Evolutionary conservation across 371 early-diverging fungal genomes (phyloP).

Genomic region (Funneliformis caledonium): DNA sequence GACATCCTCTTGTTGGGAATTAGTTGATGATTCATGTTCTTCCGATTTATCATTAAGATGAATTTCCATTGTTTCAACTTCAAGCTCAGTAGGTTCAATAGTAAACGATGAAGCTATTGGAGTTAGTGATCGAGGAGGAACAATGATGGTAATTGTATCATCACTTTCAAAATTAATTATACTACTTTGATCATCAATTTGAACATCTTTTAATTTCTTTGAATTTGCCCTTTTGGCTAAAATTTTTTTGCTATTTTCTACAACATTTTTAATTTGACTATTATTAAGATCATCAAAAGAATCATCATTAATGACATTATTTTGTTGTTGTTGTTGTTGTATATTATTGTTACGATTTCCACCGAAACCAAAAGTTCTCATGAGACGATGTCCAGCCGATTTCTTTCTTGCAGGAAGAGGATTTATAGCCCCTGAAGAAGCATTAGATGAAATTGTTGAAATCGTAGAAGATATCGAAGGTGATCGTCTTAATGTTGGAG

Average conservation of each 20-base stretch:
- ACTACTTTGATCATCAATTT: not conserved
- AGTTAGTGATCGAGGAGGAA: not conserved
- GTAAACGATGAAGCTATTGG: not conserved
- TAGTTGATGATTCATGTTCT: not conserved
- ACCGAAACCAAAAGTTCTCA: conserved; percentile 36
- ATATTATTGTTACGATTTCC: not conserved
- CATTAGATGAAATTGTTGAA: conserved; percentile 13
- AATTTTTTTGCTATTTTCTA: not conserved
- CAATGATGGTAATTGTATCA: not conserved
- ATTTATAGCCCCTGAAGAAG: not conserved
- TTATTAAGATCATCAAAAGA: not conserved
- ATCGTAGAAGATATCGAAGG: conserved; percentile 8
- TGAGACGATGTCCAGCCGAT: conserved; percentile 28
- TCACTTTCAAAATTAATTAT: not conserved
- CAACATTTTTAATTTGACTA: not conserved
- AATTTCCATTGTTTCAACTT: not conserved
- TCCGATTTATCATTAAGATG: not conserved
- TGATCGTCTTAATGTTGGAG: not conserved
- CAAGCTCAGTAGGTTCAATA: not conserved
- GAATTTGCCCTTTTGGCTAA: not conserved
- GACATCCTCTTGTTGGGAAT: not conserved
- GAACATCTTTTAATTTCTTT: not conserved
- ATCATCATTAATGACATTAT: not conserved
- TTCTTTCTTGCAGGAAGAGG: conserved; percentile 2
- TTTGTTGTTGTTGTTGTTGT: too few relatives aligned